Conservation (phyloP, 2,329 filamentous ascomycete genomes). For the Orbilia blumenaviensis region DNA sequence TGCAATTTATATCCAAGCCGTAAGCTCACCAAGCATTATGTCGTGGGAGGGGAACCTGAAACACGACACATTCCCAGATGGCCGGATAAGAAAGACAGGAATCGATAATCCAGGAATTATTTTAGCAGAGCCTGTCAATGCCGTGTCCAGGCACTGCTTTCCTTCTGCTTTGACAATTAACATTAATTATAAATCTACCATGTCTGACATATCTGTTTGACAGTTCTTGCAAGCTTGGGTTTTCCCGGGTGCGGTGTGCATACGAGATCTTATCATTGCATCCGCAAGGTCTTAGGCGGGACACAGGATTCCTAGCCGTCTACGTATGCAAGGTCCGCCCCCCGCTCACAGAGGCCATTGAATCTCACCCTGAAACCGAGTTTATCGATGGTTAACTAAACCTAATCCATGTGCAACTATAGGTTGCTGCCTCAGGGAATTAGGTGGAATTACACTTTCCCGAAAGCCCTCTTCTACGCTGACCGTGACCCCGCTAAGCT, state of each 20-base stretch:
- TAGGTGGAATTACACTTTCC: slow-evolving; percentile 28
- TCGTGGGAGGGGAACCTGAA: slow-evolving; percentile 34
- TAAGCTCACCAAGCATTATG: slow-evolving; percentile 48
- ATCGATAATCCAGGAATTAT: slow-evolving; percentile 17
- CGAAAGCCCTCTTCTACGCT: slow-evolving; percentile 43
- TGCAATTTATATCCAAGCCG: slow-evolving; percentile 26
- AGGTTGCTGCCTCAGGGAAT: not conserved
- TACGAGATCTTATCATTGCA: slow-evolving; percentile 29
- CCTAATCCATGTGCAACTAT: slow-evolving; percentile 11
- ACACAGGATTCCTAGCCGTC: slow-evolving; percentile 50
- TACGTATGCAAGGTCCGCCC: slow-evolving; percentile 6
- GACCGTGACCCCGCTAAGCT: slow-evolving; percentile 12
- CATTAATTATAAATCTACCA: not conserved
- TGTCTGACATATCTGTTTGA: slow-evolving; percentile 40
- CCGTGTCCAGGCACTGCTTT: slow-evolving; percentile 3
- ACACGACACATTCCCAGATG: slow-evolving; percentile 32
- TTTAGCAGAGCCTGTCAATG: slow-evolving; percentile 20
- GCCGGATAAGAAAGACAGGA: slow-evolving; percentile 13
- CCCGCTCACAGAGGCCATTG: not conserved
- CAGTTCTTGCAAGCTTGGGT: slow-evolving; percentile 22
- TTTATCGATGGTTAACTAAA: slow-evolving; percentile 8
- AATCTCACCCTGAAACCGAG: slow-evolving; percentile 39
- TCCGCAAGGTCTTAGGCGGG: slow-evolving; percentile 29
- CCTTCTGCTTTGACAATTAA: not conserved
- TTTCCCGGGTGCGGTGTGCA: slow-evolving; percentile 40